Evolutionary conservation across 768 basidiomycete species (phyloP), one percentile per base, ranked within the genome.

Genomic region (Hirschioporus abietinus): DNA sequence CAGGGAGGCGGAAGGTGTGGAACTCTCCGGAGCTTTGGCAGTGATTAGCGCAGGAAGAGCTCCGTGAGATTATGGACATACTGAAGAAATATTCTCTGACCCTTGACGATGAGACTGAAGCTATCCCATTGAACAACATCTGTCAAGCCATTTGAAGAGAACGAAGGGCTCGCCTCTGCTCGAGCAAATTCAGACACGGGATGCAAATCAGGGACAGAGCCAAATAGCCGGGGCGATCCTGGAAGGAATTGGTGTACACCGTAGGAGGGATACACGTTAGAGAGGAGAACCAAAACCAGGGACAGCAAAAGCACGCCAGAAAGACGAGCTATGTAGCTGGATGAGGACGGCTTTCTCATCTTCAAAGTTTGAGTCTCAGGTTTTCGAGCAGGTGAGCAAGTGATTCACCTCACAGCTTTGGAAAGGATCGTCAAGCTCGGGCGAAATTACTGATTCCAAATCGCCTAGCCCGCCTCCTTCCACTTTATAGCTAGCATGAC

Each of bases 1-100:
- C 88, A 10, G 91, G 93, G 8, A 94, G 77, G 25, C 91, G 85
- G 78, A 91, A 94, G 0, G 91, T 86, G 71, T 93, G 93, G 74
- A 93, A 92, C 74, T 93, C 93, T 66, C 93, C 93, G 0, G 90
- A 91, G 71, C 92, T 93, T 67, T 8, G 25, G 57, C 12, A 35
- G 36, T 34, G 61, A 26, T 63, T 25, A 64, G 57, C 8, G 35
- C 20, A 7, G 24, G 63, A 20, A 27, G 7, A 57, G 2, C 30
- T 57, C 27, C 17, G 2, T 15, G 57, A 34, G 63, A 26, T 26
- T 18, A 63, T 15, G 52, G 35, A 81, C 87, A 65, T 76, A 90
- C 90, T 91, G 83, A 3, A 93, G 74, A 70, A 93, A 91, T 23
- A 91, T 74, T 18, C 92, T 81, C 70, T 91, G 91, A 3, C 86